Base-by-base conservation (phyloP, 306 rosid genomes). In the Cicer judaicum region DNA sequence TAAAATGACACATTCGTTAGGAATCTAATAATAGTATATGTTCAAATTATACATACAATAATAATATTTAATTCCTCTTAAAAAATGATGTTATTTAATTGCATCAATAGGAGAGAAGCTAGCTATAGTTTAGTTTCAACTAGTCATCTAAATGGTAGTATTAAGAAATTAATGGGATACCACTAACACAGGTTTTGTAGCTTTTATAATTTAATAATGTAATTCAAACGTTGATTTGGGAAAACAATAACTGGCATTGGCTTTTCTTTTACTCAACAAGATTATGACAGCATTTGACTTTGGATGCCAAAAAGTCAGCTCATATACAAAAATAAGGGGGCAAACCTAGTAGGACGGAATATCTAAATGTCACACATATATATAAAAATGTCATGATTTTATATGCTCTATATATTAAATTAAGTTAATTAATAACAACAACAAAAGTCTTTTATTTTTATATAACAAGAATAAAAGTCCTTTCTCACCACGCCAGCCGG, bases 151-250 rank as follows among this genome's bases (percentile, higher is more conserved):
- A 24, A 49, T 13, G 14, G 42, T 68, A 39, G 42, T 68, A 39
- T 60, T 39, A 60, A 19, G 19, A n/a, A 39, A 19, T 60, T 42
- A 78, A 52, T 71, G 56, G 65, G 14, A 63, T 42, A 72, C 52
- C 60, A 71, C 66, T 43, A 50, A 59, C 62, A 47, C 61, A 42
- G 43, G 21, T 56, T 77, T 61, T 53, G 40, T 16, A 18, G 40
- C 6, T 62, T 70, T 61, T 34, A 55, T 78, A 19, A 56, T 11
- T 76, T 5, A 70, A 60, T 75, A 70, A 60, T 75, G 43, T 18
- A 16, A 53, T 16, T 67, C 3, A 41, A 53, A 16, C 5, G 34
- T 16, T 72, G 65, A 78, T 64, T 29, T 49, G 48, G 9, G 19
- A 40, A 21, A 63, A 8, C 46, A 59, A 68, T 36, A 49, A 5